Evolutionary conservation across 192 early-diverging fungal genomes (phyloP).

Genomic region (Rhizophlyctis rosea): DNA sequence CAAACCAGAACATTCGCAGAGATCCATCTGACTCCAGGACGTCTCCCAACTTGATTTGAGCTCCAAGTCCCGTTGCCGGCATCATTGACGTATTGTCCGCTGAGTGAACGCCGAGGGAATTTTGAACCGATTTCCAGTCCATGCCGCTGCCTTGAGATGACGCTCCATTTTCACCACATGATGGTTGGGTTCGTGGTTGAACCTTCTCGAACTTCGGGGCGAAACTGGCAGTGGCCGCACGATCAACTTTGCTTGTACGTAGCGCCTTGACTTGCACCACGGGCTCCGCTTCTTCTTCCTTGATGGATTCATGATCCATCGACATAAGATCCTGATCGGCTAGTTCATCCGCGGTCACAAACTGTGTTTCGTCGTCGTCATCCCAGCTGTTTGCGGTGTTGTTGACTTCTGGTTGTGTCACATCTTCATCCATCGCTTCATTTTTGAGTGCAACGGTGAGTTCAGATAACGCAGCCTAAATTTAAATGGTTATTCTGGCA

Average conservation of each 20-base stretch:
- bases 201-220: constrained; percentile 37
- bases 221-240: constrained; percentile 11
- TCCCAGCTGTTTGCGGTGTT: neutral
- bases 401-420: neutral
- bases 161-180: constrained; percentile 17
- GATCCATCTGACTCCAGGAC: constrained; percentile 52
- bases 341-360: neutral
- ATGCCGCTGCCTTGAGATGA: constrained; percentile 16
- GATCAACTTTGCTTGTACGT: constrained; percentile 2
- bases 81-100: constrained; percentile 4
- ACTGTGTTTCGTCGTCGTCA: constrained; percentile 3
- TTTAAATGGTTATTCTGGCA: neutral
- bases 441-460: neutral
- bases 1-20: constrained; percentile 85
- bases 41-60: neutral
- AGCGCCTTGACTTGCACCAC: constrained; percentile 23
- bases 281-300: neutral
- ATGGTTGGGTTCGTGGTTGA: too few species aligned
- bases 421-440: neutral
- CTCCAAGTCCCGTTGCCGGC: constrained; percentile 5
- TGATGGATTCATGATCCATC: neutral
- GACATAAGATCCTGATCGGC: neutral
- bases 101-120: constrained; percentile 22
- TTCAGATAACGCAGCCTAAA: neutral
- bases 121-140: constrained; percentile 40